Evolutionary conservation across 2,329 filamentous ascomycete species (phyloP).

Genomic region (Pseudogymnoascus sp.): DNA sequence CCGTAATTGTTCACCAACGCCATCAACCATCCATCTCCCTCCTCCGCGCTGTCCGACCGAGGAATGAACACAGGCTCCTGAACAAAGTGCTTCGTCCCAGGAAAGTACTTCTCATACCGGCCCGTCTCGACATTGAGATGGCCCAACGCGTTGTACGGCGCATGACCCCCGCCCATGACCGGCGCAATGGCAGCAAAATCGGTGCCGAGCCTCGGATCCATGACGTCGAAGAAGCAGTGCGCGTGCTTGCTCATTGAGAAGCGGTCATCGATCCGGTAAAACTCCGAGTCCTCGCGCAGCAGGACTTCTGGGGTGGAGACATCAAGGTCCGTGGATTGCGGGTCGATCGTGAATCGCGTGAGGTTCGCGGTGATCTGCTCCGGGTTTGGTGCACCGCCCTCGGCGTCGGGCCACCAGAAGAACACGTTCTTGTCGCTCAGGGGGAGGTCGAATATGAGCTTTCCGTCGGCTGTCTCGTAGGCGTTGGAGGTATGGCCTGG

Average conservation of each 20-base stretch:
- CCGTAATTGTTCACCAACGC: conserved; percentile 23
- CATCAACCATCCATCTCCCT: conserved; percentile 28
- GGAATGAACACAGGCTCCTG: conserved; percentile 26
- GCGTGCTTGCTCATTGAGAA: too few relatives aligned
- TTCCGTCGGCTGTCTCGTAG: conserved; percentile 36
- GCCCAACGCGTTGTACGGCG: too few relatives aligned
- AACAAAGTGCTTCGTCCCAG: conserved; percentile 18
- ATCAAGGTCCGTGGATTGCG: conserved; percentile 13
- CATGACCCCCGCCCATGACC: conserved; percentile 9
- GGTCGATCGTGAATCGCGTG: conserved; percentile 23
- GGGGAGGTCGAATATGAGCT: conserved; percentile 35
- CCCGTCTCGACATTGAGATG: too few relatives aligned
- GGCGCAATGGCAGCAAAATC: conserved; percentile 15
- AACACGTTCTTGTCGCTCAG: conserved; percentile 36
- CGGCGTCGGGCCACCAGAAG: conserved; percentile 35
- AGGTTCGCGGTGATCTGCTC: conserved; percentile 9
- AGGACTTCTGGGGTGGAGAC: conserved; percentile 26
- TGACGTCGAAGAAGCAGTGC: conserved; percentile 33
- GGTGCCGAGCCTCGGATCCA: conserved; percentile 19
- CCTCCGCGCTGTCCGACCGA: conserved; percentile 14
- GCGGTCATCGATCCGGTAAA: conserved; percentile 27
- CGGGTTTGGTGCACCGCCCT: conserved; percentile 18
- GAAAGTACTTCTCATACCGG: not conserved
- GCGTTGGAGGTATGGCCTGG: conserved; percentile 41
- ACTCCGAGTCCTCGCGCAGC: conserved; percentile 30